phyloP scores from a whole-genome alignment of 768 basidiomycete species.

The Mrakia frigida region DNA sequence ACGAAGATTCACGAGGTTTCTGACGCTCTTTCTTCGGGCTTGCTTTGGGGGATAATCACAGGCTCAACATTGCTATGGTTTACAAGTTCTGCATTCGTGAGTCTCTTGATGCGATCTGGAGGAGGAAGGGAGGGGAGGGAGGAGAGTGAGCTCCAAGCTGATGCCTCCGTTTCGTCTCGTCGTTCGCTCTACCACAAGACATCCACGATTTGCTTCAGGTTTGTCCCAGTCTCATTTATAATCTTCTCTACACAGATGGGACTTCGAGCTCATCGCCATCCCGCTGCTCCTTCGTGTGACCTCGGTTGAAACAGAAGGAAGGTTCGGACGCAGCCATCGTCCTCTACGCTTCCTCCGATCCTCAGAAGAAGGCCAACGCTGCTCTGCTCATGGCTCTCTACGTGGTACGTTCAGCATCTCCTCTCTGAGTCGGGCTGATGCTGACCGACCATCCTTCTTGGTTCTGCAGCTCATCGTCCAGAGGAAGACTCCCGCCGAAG shows the following conservation, averaged over 20 bases:
- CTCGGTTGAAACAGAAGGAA: slow-evolving; percentile 3
- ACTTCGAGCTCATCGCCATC: background rate
- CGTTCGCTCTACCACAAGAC: background rate
- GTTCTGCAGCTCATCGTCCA: slow-evolving; percentile 67
- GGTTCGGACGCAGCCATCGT: slow-evolving; percentile 49
- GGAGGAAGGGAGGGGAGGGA: background rate
- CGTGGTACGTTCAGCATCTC: slow-evolving; percentile 47
- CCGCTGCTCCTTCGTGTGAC: background rate
- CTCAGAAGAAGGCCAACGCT: slow-evolving; percentile 84
- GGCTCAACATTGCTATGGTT: slow-evolving; percentile 29
- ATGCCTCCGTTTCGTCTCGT: background rate
- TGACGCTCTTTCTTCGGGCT: background rate
- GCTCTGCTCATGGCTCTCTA: slow-evolving; percentile 91
- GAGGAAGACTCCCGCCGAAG: slow-evolving; percentile 83
- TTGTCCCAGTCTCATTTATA: background rate
- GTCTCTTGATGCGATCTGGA: background rate
- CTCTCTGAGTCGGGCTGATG: too few relatives aligned
- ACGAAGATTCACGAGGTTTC: background rate
- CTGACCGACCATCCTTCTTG: too few relatives aligned
- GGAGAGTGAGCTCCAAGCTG: background rate
- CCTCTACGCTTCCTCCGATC: slow-evolving; percentile 80
- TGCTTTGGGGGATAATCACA: background rate
- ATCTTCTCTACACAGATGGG: background rate
- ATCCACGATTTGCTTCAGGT: slow-evolving; percentile 26
- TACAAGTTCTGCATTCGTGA: slow-evolving; percentile 31